These are phyloP conservation scores for Globisporangium paroecandrum DNA, from an alignment of 352 stramenopile species.

Conservation along the genomic window DNA sequence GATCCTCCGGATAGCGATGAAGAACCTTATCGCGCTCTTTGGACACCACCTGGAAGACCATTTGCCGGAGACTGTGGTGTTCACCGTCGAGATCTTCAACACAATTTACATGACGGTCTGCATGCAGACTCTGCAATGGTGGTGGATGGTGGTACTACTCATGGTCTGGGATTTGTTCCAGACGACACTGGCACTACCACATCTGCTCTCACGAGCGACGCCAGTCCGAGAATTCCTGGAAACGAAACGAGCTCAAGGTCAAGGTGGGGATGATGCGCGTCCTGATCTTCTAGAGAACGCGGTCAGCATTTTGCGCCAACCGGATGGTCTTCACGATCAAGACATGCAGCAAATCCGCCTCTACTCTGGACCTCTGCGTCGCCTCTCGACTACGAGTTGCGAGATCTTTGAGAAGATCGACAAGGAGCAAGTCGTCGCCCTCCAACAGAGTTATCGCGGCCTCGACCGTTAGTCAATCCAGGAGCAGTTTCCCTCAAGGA, in stretches of 20 bases:
- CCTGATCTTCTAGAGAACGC: neutral
- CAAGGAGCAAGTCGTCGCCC: neutral
- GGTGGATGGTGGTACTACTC: neutral
- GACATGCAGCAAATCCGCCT: neutral
- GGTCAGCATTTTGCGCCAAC: neutral
- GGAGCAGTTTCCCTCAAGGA: too few relatives aligned
- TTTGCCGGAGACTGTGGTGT: neutral
- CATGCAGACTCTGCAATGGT: neutral
- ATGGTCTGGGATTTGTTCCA: neutral
- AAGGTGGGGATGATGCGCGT: too few relatives aligned
- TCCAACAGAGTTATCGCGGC: neutral
- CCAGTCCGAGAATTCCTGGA: neutral
- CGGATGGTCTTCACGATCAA: neutral
- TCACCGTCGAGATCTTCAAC: constrained; percentile 3
- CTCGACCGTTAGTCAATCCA: neutral
- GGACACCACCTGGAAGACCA: neutral
- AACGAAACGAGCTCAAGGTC: neutral
- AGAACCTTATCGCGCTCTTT: neutral
- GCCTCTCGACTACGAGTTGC: neutral
- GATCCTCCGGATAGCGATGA: neutral
- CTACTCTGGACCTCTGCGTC: neutral
- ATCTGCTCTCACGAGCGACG: neutral
- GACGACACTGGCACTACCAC: neutral
- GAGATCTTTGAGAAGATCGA: neutral
- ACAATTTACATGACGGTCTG: neutral